Percentiles rank a stretch among this genome's conserved stretches.
Conservation (phyloP, 805 yeast genomes). For the Candida methanosorbosa region DNA sequence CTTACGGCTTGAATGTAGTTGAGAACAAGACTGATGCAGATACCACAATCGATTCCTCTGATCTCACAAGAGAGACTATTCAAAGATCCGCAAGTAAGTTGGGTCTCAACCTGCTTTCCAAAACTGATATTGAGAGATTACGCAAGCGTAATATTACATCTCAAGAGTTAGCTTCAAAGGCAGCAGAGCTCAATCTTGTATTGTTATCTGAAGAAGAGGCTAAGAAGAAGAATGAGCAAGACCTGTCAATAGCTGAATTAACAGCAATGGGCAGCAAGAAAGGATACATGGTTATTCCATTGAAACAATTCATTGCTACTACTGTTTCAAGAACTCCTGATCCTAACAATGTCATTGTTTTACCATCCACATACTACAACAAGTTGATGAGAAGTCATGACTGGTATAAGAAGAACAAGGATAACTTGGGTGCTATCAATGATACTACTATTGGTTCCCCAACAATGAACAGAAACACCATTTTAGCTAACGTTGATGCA, state of each 20-base stretch:
- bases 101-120: slow-evolving; percentile 26
- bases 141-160: slow-evolving; percentile 20
- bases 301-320: slow-evolving; percentile 52
- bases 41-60: not conserved
- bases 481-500: too few relatives aligned
- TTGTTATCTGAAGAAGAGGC: slow-evolving; percentile 21
- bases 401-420: slow-evolving; percentile 18
- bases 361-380: slow-evolving; percentile 58
- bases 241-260: slow-evolving; percentile 18
- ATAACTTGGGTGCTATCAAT: too few relatives aligned
- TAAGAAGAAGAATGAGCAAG: slow-evolving; percentile 6
- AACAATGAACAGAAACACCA: not conserved
- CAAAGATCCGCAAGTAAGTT: slow-evolving; percentile 16
- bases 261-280: slow-evolving; percentile 31
- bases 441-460: slow-evolving; percentile 1
- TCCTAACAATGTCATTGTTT: slow-evolving; percentile 45
- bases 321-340: slow-evolving; percentile 50
- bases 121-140: slow-evolving; percentile 22
- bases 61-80: slow-evolving; percentile 4
- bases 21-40: not conserved
- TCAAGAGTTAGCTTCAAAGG: slow-evolving; percentile 25
- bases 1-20: slow-evolving; percentile 8
- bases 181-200: slow-evolving; percentile 32
- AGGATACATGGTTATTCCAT: slow-evolving; percentile 50
- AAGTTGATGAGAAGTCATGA: slow-evolving; percentile 39